Conservation (phyloP, 2,329 filamentous ascomycete genomes). For the Tolypocladium pustulatum region DNA sequence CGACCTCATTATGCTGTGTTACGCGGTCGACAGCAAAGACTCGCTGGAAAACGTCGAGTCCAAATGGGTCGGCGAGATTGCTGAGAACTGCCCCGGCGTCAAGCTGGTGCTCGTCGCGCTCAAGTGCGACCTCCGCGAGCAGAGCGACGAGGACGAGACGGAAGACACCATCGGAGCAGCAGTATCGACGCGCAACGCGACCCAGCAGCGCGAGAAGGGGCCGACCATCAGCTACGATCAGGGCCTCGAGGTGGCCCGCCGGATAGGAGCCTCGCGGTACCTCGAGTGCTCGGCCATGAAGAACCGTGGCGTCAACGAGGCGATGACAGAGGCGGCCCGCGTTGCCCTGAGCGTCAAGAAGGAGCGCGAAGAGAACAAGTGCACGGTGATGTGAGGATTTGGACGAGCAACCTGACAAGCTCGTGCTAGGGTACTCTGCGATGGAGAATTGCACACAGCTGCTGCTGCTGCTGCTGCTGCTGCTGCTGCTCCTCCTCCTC, state of each 20-base stretch:
- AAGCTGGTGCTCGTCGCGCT: slow-evolving; percentile 91
- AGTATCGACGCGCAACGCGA: slow-evolving; percentile 6
- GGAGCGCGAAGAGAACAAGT: slow-evolving; percentile 52
- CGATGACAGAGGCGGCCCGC: slow-evolving; percentile 93
- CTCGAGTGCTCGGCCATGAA: slow-evolving; percentile 98
- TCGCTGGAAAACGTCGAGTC: slow-evolving; percentile 97
- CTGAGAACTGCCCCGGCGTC: slow-evolving; percentile 92
- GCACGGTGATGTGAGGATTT: slow-evolving; percentile 43
- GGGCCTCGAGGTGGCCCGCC: slow-evolving; percentile 80
- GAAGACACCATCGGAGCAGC: slow-evolving; percentile 30
- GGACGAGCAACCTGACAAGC: too few relatives aligned
- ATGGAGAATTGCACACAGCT: not conserved
- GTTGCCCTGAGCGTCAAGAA: slow-evolving; percentile 72
- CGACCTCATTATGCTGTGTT: slow-evolving; percentile 97
- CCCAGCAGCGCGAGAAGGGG: slow-evolving; percentile 45
- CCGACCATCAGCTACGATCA: slow-evolving; percentile 83
- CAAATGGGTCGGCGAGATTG: slow-evolving; percentile 97
- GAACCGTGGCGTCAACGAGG: slow-evolving; percentile 96
- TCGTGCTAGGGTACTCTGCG: not conserved
- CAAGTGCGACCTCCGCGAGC: slow-evolving; percentile 91
- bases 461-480: not conserved
- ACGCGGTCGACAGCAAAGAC: slow-evolving; percentile 91
- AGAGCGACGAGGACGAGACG: slow-evolving; percentile 61
- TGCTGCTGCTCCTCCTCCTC: too few relatives aligned
- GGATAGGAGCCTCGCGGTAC: slow-evolving; percentile 87